Evolutionary conservation across 148 eudicot genomes (phyloP).

Genomic region (Nepenthes mirabilis): DNA sequence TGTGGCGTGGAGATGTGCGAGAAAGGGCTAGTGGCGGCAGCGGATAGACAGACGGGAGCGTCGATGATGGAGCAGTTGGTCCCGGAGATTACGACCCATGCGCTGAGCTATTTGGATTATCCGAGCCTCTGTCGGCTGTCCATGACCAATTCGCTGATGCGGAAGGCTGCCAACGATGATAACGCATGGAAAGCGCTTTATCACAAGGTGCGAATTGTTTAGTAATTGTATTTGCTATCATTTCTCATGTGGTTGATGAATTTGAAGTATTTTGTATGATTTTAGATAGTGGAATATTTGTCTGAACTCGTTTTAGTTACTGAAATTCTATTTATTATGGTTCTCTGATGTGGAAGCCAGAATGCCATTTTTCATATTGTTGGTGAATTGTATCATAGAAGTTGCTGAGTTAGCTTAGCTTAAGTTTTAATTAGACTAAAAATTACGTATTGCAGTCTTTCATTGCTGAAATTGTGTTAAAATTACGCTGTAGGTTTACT

Average conservation of each 20-base stretch:
- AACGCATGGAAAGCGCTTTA: conserved; percentile 96
- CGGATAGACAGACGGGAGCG: conserved; percentile 51
- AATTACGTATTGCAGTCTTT: too few species aligned
- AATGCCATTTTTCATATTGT: too few species aligned
- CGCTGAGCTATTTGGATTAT: conserved; percentile 82
- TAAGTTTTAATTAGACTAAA: too few species aligned
- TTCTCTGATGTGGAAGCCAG: too few species aligned
- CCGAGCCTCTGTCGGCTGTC: conserved; percentile 84
- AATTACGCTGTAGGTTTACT: too few species aligned
- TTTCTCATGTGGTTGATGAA: not conserved
- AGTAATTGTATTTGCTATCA: not conserved
- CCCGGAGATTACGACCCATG: conserved; percentile 90
- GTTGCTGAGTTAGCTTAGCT: too few species aligned
- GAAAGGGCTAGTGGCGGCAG: conserved; percentile 14
- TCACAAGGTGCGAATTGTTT: conserved; percentile 44
- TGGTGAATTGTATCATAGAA: too few species aligned
- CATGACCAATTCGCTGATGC: conserved; percentile 86
- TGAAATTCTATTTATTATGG: too few species aligned
- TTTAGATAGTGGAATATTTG: not conserved
- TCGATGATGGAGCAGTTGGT: conserved; percentile 98
- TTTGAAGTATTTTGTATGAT: not conserved
- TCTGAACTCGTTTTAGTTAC: too few species aligned
- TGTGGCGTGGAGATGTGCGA: conserved; percentile 24
- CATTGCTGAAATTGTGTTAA: too few species aligned
- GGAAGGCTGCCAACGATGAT: conserved; percentile 95